phyloP scores from a whole-genome alignment of 2,329 filamentous ascomycete species.

The Epichloe brachyelytri region DNA sequence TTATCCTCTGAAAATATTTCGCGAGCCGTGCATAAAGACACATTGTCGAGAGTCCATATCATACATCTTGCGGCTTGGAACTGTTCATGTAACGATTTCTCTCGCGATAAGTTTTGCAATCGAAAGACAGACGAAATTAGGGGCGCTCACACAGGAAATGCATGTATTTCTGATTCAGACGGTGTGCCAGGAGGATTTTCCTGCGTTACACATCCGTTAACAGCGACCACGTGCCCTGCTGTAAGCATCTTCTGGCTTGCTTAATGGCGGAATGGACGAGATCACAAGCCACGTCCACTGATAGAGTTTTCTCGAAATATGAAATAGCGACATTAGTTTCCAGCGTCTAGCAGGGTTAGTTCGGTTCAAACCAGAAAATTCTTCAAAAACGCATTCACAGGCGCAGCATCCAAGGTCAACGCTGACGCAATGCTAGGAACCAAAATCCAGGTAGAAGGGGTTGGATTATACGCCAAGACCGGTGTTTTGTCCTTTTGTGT shows the following conservation, averaged over 20 bases:
- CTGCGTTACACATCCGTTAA: constrained; percentile 1
- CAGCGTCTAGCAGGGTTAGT: constrained; percentile 10
- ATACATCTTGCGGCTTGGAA: constrained; percentile 70
- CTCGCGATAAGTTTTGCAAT: constrained; percentile 38
- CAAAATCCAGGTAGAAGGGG: neutral
- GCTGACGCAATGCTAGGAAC: neutral
- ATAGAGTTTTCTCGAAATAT: constrained; percentile 41
- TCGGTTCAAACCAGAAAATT: neutral
- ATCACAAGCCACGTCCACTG: constrained; percentile 45
- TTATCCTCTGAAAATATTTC: constrained; percentile 24
- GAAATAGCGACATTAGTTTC: constrained; percentile 62
- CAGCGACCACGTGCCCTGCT: constrained; percentile 40
- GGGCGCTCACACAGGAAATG: neutral
- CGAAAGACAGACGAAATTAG: constrained; percentile 12
- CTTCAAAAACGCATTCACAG: neutral
- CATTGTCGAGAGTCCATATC: constrained; percentile 39
- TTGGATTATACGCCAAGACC: neutral
- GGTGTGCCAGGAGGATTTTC: too few relatives aligned
- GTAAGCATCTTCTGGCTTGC: constrained; percentile 85
- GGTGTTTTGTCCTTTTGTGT: neutral
- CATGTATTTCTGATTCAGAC: neutral
- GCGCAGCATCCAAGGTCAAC: neutral
- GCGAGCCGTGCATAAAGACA: constrained; percentile 5
- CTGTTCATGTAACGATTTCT: constrained; percentile 79
- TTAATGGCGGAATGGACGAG: constrained; percentile 55